Evolutionary conservation across 2,329 filamentous ascomycete species (phyloP).

Genomic region (Orbilia quercus): DNA sequence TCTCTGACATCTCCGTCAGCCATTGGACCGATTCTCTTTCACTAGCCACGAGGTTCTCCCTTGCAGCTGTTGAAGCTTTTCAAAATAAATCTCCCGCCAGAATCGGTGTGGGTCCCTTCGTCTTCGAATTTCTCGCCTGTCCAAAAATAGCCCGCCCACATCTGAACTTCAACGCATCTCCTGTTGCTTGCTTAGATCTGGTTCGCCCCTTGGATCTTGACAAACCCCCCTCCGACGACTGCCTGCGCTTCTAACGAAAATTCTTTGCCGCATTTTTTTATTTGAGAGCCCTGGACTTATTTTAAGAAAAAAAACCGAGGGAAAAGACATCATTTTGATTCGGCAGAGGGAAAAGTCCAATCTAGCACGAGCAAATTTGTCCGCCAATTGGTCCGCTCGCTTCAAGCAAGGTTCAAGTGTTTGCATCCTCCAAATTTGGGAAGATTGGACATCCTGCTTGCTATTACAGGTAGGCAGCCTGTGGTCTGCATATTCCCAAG

Average conservation of each 20-base stretch:
- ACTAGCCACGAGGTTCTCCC: constrained; percentile 34
- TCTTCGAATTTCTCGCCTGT: constrained; percentile 29
- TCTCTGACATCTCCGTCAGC: background rate
- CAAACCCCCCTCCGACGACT: background rate
- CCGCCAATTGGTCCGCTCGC: constrained; percentile 27
- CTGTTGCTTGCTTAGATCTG: background rate
- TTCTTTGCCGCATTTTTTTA: background rate
- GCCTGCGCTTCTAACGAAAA: background rate
- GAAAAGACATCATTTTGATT: background rate
- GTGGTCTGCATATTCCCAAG: constrained; percentile 42
- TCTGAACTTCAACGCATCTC: constrained; percentile 28
- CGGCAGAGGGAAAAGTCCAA: constrained; percentile 38
- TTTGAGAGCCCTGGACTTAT: background rate
- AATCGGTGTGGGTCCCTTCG: background rate
- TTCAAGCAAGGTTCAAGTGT: constrained; percentile 27
- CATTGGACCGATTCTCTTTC: background rate
- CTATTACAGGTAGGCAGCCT: constrained; percentile 56
- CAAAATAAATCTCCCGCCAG: constrained; percentile 32
- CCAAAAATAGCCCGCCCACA: constrained; percentile 36
- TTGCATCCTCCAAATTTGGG: constrained; percentile 50
- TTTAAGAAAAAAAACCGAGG: constrained; percentile 5
- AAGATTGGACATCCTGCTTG: constrained; percentile 41
- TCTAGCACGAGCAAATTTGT: constrained; percentile 38
- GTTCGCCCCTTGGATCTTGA: background rate
- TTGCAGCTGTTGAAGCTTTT: constrained; percentile 15